Base-by-base conservation (phyloP, 768 basidiomycete species). In the Trametes villosa region DNA sequence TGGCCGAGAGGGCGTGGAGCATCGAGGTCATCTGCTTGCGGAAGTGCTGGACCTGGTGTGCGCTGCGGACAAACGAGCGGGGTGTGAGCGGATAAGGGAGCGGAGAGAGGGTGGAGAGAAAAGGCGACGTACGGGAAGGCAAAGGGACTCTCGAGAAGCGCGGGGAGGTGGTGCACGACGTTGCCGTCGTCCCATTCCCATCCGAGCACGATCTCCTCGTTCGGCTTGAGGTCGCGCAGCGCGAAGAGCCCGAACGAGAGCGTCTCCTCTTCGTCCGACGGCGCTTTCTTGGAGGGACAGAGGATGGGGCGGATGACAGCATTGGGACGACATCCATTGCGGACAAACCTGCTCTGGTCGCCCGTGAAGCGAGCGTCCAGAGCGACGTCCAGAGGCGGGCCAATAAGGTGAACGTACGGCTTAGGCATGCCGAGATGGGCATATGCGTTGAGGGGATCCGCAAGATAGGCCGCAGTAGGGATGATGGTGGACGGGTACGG, bases 101-200 rank as follows among this genome's bases (percentile, higher is more conserved):
- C 20, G 44, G 40, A 41, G 46, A 45, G 44, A 26, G 22, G 27
- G n/a, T 26, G n/a, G 33, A 26, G 20, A 45, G 9, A 29, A 11
- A 24, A 44, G 34, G 11, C 42, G 41, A 83, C 83, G 75, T 72
- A 87, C 87, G 81, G 78, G 66, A 87, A 86, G 57, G 81, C 67
- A 59, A 79, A 74, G 5, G 86, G 84, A 5, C 81, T 73, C 66
- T 85, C 76, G 58, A 92, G 77, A 51, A 91, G 73, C 9, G 86
- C 85, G n/a, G 86, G 90, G 0, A 94, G 76, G 61, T 80, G 77
- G 73, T 96, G 95, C 0, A 96, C 84, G 0, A 88, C 86, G 69
- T 93, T 91, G 2, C 86, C 86, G 68, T 98, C 96, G 67, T 98
- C 95, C 96, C 96, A 98, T 71, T 97, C 94, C 94, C 96, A 98